phyloP scores from a whole-genome alignment of 768 basidiomycete genomes.

The Pulveroboletus sp. region DNA sequence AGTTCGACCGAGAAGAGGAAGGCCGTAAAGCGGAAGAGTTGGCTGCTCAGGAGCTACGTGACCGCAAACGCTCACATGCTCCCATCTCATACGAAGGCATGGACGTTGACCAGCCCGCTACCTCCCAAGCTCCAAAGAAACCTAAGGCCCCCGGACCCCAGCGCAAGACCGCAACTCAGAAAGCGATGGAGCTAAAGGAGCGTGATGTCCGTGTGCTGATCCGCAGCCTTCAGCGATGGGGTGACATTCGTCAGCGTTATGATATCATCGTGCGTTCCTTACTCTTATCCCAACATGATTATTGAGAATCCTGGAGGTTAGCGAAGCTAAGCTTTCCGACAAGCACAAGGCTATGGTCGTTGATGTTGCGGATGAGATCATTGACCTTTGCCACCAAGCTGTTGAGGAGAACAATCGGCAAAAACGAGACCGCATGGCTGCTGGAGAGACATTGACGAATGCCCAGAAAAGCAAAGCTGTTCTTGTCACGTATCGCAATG shows the following conservation, averaged over 20 bases:
- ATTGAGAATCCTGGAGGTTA: conserved; percentile 49
- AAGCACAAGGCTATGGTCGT: conserved; percentile 93
- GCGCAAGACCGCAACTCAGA: conserved; percentile 89
- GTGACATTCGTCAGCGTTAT: conserved; percentile 92
- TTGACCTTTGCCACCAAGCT: conserved; percentile 77
- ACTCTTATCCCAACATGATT: not conserved
- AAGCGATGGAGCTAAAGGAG: conserved; percentile 95
- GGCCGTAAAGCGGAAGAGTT: conserved; percentile 69
- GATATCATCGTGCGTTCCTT: conserved; percentile 76
- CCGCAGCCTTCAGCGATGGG: conserved; percentile 95
- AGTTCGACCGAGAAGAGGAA: conserved; percentile 77
- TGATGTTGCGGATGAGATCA: conserved; percentile 89
- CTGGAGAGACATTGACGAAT: conserved; percentile 85
- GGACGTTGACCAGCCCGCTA: conserved; percentile 74
- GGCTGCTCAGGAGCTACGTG: conserved; percentile 60
- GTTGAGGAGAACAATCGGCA: conserved; percentile 81
- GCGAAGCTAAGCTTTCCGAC: conserved; percentile 83
- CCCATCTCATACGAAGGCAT: conserved; percentile 90
- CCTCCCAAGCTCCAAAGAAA: conserved; percentile 65
- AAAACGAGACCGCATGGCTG: conserved; percentile 67
- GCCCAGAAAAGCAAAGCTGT: conserved; percentile 98
- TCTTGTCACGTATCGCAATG: conserved; percentile 83
- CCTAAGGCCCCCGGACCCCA: conserved; percentile 66
- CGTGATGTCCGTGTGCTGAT: conserved; percentile 94
- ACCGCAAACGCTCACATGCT: conserved; percentile 81